Evolutionary conservation across 305 asterid genomes (phyloP), one percentile per base, ranked within the genome.

Genomic region (Fraxinus ornus): DNA sequence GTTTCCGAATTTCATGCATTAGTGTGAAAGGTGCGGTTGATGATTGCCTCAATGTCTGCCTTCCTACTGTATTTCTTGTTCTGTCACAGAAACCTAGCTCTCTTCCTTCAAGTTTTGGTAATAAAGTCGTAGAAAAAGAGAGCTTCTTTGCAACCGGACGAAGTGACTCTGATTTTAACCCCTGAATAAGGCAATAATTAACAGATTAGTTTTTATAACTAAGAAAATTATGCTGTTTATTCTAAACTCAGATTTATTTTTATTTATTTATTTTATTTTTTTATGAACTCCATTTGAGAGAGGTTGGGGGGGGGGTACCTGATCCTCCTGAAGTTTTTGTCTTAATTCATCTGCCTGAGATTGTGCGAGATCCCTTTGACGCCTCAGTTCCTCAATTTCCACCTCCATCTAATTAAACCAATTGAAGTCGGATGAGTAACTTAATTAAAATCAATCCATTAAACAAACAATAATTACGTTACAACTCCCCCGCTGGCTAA

Each of bases 321-420:
- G 91, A 15, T 93, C 99, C 64, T 88, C 94, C 79, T 88, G 91
- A 62, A 95, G 94, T 86, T 94, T 95, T 75, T 86, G 86, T 70
- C 96, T 95, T 71, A 95, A 85, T 84, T 92, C 97, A 83, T 95
- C 97, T 60, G 82, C 94, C 89, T 95, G 95, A 71, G 96, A 88
- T 83, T 95, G 91, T 57, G 99, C 99, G 79, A 89, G 91, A 88
- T 95, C 99, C 87, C 99, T 88, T 87, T 95, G 97, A 55, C 92
- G 97, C 89, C 92, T 92, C 84, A 95, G 84, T 89, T 95, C 97
- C 87, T 94, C 99, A 85, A 95, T 94, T 91, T 95, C 99, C 89
- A 85, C 89, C 86, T 94, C 98, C 99, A 95, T 94, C 99, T 95
- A 86, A 80, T 30, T 36, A 79, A 36, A 83, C n/a, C 52, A 85